Conservation (phyloP, 352 stramenopile species). For the Globisporangium irregulare region DNA sequence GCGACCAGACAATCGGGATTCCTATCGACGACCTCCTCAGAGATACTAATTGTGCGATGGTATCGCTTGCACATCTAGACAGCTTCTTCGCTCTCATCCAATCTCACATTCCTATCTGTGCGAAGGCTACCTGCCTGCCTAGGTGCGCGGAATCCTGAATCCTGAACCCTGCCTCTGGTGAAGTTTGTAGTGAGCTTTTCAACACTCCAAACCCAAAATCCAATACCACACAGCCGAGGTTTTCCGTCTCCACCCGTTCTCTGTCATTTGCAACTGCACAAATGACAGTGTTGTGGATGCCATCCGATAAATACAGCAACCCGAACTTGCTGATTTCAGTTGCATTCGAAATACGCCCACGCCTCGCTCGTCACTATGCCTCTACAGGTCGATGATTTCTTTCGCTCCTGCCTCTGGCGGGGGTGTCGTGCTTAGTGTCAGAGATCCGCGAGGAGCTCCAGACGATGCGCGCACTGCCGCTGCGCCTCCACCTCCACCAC, state of each 20-base stretch:
- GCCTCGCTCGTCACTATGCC: not conserved
- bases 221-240: not conserved
- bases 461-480: not conserved
- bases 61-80: not conserved
- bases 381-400: slow-evolving; percentile 3
- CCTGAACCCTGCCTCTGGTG: not conserved
- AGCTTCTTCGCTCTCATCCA: not conserved
- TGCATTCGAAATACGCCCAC: not conserved
- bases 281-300: not conserved
- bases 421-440: not conserved
- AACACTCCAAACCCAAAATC: not conserved
- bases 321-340: too few relatives aligned
- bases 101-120: not conserved
- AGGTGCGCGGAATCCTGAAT: not conserved
- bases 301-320: not conserved
- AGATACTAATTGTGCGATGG: slow-evolving; percentile 17
- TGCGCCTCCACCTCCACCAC: not conserved
- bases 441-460: not conserved
- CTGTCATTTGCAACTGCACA: not conserved
- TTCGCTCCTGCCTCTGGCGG: not conserved
- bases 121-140: not conserved
- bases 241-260: not conserved
- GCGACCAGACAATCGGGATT: slow-evolving; percentile 13
- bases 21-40: slow-evolving; percentile 20
- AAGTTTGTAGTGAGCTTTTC: not conserved